phyloP scores from a whole-genome alignment of 371 early-diverging fungal species.

The Mucor sp. region DNA sequence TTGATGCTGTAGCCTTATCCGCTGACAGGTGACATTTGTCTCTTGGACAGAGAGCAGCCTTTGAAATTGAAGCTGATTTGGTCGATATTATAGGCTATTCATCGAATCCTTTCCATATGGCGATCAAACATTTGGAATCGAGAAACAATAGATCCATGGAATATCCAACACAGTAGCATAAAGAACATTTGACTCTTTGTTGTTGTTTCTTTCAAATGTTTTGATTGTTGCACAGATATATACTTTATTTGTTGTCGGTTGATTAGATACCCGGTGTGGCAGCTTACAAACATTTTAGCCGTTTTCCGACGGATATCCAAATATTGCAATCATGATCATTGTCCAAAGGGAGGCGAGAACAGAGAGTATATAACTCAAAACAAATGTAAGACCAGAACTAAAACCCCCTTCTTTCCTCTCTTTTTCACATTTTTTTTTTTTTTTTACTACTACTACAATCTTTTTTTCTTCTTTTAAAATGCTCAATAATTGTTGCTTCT shows the following conservation, averaged over 20 bases:
- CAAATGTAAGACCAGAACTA: not conserved
- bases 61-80: too few relatives aligned
- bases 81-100: too few relatives aligned
- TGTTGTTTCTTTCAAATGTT: not conserved
- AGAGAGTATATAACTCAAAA: not conserved
- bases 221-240: not conserved
- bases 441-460: not conserved
- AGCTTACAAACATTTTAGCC: not conserved
- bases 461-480: constrained; percentile 4
- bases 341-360: not conserved
- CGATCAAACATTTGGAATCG: too few relatives aligned
- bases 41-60: too few relatives aligned
- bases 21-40: too few relatives aligned
- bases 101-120: too few relatives aligned
- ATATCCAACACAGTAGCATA: not conserved
- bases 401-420: not conserved
- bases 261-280: not conserved
- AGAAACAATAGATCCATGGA: not conserved
- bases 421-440: constrained; percentile 12
- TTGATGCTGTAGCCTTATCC: too few relatives aligned
- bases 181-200: too few relatives aligned
- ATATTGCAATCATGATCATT: not conserved
- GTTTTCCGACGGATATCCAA: not conserved
- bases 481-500: constrained; percentile 46
- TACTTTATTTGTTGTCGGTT: not conserved